Evolutionary conservation across 345 rosid genomes (phyloP).

Genomic region (Physaria fendleri): DNA sequence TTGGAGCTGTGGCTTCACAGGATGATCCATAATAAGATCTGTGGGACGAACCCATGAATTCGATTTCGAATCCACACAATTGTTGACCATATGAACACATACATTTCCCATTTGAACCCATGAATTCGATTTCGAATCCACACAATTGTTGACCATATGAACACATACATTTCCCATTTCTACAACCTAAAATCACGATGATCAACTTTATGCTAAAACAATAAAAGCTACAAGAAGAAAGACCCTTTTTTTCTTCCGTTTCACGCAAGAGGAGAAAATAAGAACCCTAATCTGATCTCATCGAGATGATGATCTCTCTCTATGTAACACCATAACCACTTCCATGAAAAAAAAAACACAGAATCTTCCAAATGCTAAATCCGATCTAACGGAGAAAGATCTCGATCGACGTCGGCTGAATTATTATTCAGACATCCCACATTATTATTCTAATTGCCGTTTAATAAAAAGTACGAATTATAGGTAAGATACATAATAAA

Average conservation of each 20-base stretch:
- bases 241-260: constrained; percentile 12
- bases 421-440: no score
- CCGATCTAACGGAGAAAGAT: constrained; percentile 12
- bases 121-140: constrained; percentile 32
- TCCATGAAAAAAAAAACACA: constrained; percentile 20
- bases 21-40: constrained; percentile 30
- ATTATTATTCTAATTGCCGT: constrained; percentile 8
- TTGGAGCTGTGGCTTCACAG: constrained; percentile 23
- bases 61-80: constrained; percentile 42
- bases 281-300: constrained; percentile 10
- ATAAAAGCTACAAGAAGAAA: not conserved
- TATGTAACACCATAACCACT: constrained; percentile 17
- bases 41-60: constrained; percentile 37
- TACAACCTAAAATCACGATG: not conserved
- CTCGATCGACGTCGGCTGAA: constrained; percentile 3
- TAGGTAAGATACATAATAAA: not conserved
- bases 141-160: constrained; percentile 39
- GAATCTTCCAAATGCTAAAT: constrained; percentile 6
- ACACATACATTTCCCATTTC: constrained; percentile 66
- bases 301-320: constrained; percentile 16
- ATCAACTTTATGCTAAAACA: constrained; percentile 4
- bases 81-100: constrained; percentile 32
- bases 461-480: not conserved
- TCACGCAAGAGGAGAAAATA: constrained; percentile 26
- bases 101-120: constrained; percentile 84